Evolutionary conservation across 2,329 filamentous ascomycete species (phyloP).

Genomic region (Botrytis fabae): DNA sequence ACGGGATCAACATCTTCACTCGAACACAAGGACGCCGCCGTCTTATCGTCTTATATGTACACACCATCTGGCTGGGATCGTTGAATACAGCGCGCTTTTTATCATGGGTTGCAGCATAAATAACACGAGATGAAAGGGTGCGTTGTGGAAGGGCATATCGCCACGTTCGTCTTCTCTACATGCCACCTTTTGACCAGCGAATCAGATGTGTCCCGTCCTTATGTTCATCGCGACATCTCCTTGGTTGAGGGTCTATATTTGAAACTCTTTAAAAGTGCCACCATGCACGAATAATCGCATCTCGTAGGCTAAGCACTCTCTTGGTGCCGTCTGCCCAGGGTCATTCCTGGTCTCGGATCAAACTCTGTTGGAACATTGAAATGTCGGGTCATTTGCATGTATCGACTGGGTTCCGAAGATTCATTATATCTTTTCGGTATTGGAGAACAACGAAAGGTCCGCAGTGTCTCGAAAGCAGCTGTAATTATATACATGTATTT

Average conservation of each 20-base stretch:
- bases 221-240: slow-evolving; percentile 6
- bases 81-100: background rate
- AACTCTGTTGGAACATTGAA: slow-evolving; percentile 11
- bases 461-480: background rate
- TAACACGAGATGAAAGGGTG: slow-evolving; percentile 14
- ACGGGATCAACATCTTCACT: background rate
- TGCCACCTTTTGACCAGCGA: background rate
- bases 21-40: background rate
- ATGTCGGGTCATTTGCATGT: background rate
- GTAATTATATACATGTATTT: background rate
- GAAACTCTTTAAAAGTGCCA: slow-evolving; percentile 10
- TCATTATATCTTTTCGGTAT: background rate
- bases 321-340: background rate
- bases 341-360: slow-evolving; percentile 2
- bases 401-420: slow-evolving; percentile 1
- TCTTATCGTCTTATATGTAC: background rate
- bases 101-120: slow-evolving; percentile 7
- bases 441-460: background rate
- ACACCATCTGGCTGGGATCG: background rate
- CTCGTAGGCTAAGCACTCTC: background rate
- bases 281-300: slow-evolving; percentile 11
- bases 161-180: slow-evolving; percentile 1
- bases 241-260: background rate
- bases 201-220: background rate
- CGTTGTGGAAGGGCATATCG: background rate